Percentiles rank a stretch among this genome's conserved stretches.
Conservation (phyloP, 2,329 filamentous ascomycete species). For the Stagonosporopsis tanaceti region DNA sequence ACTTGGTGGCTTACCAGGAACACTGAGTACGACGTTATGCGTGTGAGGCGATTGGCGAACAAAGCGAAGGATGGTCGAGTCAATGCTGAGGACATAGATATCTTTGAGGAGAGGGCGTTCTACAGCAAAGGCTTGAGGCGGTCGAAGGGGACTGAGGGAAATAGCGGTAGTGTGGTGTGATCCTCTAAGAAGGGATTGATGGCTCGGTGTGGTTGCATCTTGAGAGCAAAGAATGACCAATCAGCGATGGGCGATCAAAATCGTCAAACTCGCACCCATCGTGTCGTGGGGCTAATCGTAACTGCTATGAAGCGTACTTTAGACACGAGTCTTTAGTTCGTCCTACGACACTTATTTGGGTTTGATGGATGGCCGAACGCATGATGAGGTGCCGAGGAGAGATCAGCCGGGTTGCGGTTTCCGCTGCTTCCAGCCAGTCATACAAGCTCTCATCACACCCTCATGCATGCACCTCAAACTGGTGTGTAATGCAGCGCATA, state of each 20-base stretch:
- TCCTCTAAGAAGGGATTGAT: background rate
- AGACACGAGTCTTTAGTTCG: background rate
- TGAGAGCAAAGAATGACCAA: background rate
- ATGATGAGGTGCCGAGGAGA: background rate
- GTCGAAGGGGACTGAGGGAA: background rate
- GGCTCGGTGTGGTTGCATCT: background rate
- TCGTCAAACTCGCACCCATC: background rate
- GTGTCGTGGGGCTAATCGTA: background rate
- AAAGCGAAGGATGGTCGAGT: conserved; percentile 27
- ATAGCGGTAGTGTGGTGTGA: conserved; percentile 1
- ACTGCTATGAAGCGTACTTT: background rate
- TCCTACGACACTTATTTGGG: background rate
- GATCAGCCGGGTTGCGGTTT: background rate
- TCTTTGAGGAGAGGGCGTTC: conserved; percentile 29
- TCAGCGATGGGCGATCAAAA: background rate
- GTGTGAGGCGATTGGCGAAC: conserved; percentile 26
- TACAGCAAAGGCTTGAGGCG: conserved; percentile 17
- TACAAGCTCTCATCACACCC: conserved; percentile 33
- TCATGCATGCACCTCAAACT: conserved; percentile 21
- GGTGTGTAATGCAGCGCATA: conserved; percentile 15
- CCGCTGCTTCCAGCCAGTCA: conserved; percentile 32
- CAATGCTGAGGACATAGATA: conserved; percentile 28
- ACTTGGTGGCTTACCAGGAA: conserved; percentile 55
- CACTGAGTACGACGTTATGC: conserved; percentile 52
- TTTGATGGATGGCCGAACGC: background rate